These are phyloP conservation scores for Echeveria elegans DNA, from an alignment of 164 flowering plant genomes.

Conservation along the genomic window DNA sequence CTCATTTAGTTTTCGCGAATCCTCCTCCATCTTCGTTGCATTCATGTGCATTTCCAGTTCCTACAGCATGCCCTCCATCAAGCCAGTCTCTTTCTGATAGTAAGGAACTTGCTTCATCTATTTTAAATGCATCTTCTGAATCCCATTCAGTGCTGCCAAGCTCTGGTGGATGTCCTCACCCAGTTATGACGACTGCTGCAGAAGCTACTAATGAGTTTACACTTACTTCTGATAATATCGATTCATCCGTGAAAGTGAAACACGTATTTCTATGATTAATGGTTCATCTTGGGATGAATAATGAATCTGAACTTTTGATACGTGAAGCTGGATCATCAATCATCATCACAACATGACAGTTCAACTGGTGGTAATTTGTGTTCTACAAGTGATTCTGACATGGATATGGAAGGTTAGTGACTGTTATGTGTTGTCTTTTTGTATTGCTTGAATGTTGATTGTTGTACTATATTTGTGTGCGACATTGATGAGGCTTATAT, in stretches of 20 bases:
- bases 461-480: too few relatives aligned
- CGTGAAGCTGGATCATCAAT: slow-evolving; percentile 16
- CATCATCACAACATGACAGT: slow-evolving; percentile 12
- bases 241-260: slow-evolving; percentile 5
- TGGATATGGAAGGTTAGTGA: slow-evolving; percentile 89
- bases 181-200: neutral
- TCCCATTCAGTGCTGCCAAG: neutral
- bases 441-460: neutral
- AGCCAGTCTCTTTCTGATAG: slow-evolving; percentile 3
- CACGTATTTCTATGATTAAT: neutral
- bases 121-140: slow-evolving; percentile 8
- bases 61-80: slow-evolving; percentile 25
- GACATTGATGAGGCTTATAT: neutral
- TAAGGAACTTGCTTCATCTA: slow-evolving; percentile 7
- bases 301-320: slow-evolving; percentile 9
- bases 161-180: slow-evolving; percentile 12
- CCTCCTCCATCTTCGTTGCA: slow-evolving; percentile 16
- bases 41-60: slow-evolving; percentile 23
- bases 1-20: neutral
- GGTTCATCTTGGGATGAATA: slow-evolving; percentile 10
- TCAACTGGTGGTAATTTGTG: slow-evolving; percentile 15
- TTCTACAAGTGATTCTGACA: slow-evolving; percentile 66
- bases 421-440: neutral
- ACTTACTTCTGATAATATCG: slow-evolving; percentile 11
- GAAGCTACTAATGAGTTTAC: slow-evolving; percentile 12